A percentile compares a stretch with the other conserved stretches of the same genome.
phyloP scores from a whole-genome alignment of 2,329 filamentous ascomycete species.

The Colletotrichum agaves region DNA sequence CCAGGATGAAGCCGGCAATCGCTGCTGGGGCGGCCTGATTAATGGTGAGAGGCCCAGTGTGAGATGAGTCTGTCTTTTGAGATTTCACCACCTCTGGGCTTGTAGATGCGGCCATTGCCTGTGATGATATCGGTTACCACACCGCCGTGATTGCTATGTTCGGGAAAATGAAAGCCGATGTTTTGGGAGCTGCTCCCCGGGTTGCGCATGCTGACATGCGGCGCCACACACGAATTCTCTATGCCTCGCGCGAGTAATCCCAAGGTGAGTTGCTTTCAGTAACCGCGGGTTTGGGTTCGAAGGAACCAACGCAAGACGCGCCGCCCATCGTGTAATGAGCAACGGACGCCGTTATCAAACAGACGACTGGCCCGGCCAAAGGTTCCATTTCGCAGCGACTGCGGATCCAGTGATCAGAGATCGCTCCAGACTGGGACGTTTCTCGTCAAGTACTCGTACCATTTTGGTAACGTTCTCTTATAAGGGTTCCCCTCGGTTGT shows the following conservation, averaged over 20 bases:
- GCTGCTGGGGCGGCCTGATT: constrained; percentile 53
- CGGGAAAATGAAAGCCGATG: constrained; percentile 62
- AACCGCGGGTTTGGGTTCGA: too few species aligned
- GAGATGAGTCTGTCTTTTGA: constrained; percentile 61
- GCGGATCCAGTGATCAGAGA: background rate
- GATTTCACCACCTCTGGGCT: constrained; percentile 56
- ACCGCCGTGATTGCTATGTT: constrained; percentile 64
- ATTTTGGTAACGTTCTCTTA: constrained; percentile 61
- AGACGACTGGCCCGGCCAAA: too few species aligned
- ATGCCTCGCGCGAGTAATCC: background rate
- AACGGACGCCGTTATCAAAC: background rate
- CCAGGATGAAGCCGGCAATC: constrained; percentile 64
- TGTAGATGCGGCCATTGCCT: constrained; percentile 64
- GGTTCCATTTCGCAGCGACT: background rate
- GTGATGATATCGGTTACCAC: constrained; percentile 71
- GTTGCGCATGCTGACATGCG: background rate
- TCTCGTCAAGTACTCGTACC: constrained; percentile 61
- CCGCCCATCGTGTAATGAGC: background rate
- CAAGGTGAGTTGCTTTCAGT: too few species aligned
- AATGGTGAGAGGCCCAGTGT: constrained; percentile 54
- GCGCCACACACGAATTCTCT: background rate
- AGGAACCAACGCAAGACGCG: too few species aligned
- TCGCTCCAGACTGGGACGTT: constrained; percentile 52
- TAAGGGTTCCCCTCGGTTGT: constrained; percentile 52
- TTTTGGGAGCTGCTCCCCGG: constrained; percentile 52